Conservation (phyloP, 129 eudicot species). For the Escallonia rubra region DNA sequence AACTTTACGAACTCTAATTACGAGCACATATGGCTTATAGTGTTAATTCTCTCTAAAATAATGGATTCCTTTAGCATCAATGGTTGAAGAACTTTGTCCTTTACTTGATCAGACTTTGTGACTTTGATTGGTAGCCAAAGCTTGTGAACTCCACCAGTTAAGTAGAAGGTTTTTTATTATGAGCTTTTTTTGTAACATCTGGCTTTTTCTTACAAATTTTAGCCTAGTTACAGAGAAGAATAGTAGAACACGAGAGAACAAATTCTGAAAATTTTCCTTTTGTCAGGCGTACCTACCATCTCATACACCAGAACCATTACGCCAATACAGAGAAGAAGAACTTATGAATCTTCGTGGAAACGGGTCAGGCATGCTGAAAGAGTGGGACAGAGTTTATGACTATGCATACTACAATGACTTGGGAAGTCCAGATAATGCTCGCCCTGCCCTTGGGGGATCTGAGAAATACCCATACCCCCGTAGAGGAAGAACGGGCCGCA, state of each 20-base stretch:
- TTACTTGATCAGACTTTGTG: background rate
- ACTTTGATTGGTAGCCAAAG: background rate
- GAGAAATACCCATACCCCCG: constrained; percentile 2
- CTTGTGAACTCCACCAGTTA: background rate
- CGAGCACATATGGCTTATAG: background rate
- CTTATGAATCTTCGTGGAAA: constrained; percentile 19
- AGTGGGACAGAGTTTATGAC: constrained; percentile 27
- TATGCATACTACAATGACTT: constrained; percentile 23
- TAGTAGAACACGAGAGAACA: background rate
- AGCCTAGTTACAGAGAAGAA: background rate
- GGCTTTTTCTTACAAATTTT: background rate
- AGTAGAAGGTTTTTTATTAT: too few species aligned
- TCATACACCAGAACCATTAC: constrained; percentile 20
- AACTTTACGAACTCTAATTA: background rate
- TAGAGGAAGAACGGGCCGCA: constrained; percentile 4
- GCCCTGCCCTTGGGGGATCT: constrained; percentile 10
- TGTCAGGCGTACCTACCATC: constrained; percentile 29
- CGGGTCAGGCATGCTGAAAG: constrained; percentile 18
- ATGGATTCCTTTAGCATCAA: background rate
- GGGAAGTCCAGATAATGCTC: constrained; percentile 3
- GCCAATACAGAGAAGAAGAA: constrained; percentile 33
- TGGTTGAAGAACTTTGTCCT: background rate
- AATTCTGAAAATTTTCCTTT: background rate
- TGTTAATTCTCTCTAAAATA: background rate
- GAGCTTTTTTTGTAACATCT: background rate